phyloP scores from a whole-genome alignment of 1,284 basidiomycete species.

The Volvariella volvacea region DNA sequence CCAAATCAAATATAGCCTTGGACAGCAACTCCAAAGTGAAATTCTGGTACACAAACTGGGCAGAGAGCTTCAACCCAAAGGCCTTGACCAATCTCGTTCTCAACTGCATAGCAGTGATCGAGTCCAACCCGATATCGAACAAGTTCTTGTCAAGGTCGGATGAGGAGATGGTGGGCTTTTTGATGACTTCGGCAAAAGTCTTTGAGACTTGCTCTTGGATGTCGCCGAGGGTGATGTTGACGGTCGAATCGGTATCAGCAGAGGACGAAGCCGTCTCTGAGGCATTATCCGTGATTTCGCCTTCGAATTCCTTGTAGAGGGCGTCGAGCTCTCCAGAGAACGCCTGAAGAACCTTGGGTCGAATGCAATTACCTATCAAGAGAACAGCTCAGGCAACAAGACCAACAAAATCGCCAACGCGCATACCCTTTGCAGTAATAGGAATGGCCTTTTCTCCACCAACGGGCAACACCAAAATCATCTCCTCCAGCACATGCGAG shows the following conservation, averaged over 20 bases:
- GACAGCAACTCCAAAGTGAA: slow-evolving; percentile 7
- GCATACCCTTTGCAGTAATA: slow-evolving; percentile 10
- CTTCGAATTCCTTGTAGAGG: slow-evolving; percentile 9
- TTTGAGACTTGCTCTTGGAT: slow-evolving; percentile 7
- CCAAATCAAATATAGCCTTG: slow-evolving; percentile 1
- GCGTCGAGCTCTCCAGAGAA: slow-evolving; percentile 10
- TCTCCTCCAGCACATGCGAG: slow-evolving; percentile 11
- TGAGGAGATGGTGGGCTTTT: background rate
- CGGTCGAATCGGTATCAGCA: no score
- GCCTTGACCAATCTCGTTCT: slow-evolving; percentile 8
- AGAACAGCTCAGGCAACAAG: background rate
- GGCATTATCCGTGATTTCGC: background rate
- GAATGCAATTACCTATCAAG: slow-evolving; percentile 10
- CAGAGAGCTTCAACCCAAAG: slow-evolving; percentile 7
- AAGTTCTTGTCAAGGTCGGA: slow-evolving; percentile 7
- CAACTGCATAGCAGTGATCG: slow-evolving; percentile 10
- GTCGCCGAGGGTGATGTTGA: slow-evolving; percentile 2
- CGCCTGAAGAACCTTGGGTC: slow-evolving; percentile 9
- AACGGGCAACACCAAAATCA: slow-evolving; percentile 10
- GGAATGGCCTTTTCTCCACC: slow-evolving; percentile 9
- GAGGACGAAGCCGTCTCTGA: no score
- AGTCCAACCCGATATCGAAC: slow-evolving; percentile 11
- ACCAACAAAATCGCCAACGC: background rate
- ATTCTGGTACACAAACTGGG: slow-evolving; percentile 11
- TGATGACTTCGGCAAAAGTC: slow-evolving; percentile 7